Evolutionary conservation across 2,329 filamentous ascomycete species (phyloP).

Genomic region (Sclerotinia spermophila): DNA sequence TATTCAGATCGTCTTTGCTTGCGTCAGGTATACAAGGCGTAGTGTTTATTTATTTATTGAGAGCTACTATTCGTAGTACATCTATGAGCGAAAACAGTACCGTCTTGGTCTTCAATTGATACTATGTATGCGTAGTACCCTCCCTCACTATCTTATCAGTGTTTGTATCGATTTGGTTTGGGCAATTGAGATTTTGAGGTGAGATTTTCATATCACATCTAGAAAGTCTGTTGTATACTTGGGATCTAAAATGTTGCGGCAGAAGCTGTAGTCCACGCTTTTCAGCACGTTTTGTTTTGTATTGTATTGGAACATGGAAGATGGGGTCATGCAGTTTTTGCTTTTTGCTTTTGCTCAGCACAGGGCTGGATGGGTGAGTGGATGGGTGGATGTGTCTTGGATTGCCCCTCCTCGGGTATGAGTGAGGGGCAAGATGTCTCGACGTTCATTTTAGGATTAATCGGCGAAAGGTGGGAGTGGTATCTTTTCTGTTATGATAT

Average conservation of each 20-base stretch:
- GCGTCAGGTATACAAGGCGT: too few species aligned
- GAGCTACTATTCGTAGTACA: too few species aligned
- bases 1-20: background rate
- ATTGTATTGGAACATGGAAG: background rate
- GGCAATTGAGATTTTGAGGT: too few species aligned
- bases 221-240: background rate
- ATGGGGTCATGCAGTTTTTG: background rate
- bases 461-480: background rate
- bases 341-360: background rate
- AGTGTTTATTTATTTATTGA: too few species aligned
- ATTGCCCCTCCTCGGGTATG: background rate
- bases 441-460: background rate
- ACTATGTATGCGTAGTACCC: too few species aligned
- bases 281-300: conserved; percentile 2
- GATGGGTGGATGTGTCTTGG: background rate
- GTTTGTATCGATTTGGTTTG: too few species aligned
- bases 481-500: background rate
- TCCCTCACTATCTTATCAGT: too few species aligned
- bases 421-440: background rate
- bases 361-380: too few species aligned
- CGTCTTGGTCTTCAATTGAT: too few species aligned
- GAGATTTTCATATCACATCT: background rate
- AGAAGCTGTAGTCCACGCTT: background rate
- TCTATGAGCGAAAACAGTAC: too few species aligned
- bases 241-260: background rate